phyloP scores from a whole-genome alignment of 108 stramenopile genomes.

The Cylindrotheca closterium region DNA sequence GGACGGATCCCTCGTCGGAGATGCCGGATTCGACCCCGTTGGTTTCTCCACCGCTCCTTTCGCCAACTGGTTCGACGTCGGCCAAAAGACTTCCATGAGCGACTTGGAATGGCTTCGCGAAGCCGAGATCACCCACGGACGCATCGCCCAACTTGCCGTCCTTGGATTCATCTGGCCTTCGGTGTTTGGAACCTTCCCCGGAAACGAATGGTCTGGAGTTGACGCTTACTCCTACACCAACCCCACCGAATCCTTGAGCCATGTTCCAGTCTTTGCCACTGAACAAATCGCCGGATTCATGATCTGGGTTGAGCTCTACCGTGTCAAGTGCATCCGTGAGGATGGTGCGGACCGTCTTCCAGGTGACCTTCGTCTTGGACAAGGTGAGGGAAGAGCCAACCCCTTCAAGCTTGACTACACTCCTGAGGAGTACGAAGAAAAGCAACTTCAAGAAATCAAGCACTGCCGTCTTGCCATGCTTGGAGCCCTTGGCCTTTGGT shows the following conservation, averaged over 20 bases:
- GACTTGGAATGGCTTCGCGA: constrained; percentile 92
- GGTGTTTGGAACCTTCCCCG: constrained; percentile 92
- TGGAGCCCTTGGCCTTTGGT: constrained; percentile 86
- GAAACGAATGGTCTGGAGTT: constrained; percentile 88
- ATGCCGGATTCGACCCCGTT: constrained; percentile 96
- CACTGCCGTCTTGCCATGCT: constrained; percentile 98
- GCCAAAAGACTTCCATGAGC: constrained; percentile 45
- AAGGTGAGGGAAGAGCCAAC: constrained; percentile 90
- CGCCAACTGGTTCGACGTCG: constrained; percentile 51
- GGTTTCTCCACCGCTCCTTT: constrained; percentile 90
- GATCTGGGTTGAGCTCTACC: constrained; percentile 82
- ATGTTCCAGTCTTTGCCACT: constrained; percentile 81
- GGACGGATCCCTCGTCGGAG: constrained; percentile 90
- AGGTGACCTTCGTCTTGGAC: constrained; percentile 90
- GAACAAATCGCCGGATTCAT: constrained; percentile 87
- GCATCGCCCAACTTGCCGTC: constrained; percentile 95
- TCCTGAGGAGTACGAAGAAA: constrained; percentile 92
- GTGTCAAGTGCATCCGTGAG: constrained; percentile 82
- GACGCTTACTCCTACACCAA: constrained; percentile 92
- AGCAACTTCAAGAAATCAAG: constrained; percentile 96
- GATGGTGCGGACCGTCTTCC: constrained; percentile 70
- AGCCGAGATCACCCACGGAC: constrained; percentile 96
- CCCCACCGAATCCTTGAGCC: constrained; percentile 84
- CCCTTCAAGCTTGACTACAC: constrained; percentile 94
- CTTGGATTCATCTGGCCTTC: constrained; percentile 95